Evolutionary conservation across 352 stramenopile species (phyloP), one percentile per base, ranked within the genome.

Genomic region (Elongisporangium senticosum): DNA sequence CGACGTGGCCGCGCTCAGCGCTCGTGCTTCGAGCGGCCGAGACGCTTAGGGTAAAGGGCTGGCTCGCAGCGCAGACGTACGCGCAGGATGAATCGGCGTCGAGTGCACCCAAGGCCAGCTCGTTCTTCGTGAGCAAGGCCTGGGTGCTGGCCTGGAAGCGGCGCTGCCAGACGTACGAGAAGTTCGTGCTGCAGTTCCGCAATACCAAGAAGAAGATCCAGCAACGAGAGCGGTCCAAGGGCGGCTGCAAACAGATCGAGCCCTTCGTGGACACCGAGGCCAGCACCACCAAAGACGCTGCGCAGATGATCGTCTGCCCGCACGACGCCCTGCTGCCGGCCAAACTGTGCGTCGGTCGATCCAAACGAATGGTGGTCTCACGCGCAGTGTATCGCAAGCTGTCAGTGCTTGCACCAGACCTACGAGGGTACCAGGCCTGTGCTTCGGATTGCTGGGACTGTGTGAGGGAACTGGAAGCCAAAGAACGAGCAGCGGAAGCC

Each of bases 81-180:
- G 61, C 19, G 71, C 81, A 13, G 19, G 79, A 93, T 15, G 73
- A 84, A 22, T 67, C 64, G 0, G 59, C 67, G 11, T 57, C 55
- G 7, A 75, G 72, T 37, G 53, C 67, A 14, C 67, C 47, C 13
- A 68, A 71, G 15, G 51, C 70, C 8, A 69, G 63, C 7, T 72
- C 67, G 49, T 75, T 95, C 28, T 56, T 93, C 19, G 68, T 93
- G 49, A 87, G 80, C 61, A 85, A 81, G 53, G 74, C 82, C 23
- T 95, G 83, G 79, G 71, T 90, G 21, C 64, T 86, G 21, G 79
- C 79, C 33, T 93, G 75, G 71, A 86, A 79, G 63, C 89, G 86
- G 55, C 77, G 83, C 43, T 86, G 80, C 56, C 77, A 87, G 40
- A 48, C 23, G 15, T 88, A 82, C 62, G 86, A 95, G 66, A 83